phyloP scores from a whole-genome alignment of 768 basidiomycete species.

The Boletus rex-veris region DNA sequence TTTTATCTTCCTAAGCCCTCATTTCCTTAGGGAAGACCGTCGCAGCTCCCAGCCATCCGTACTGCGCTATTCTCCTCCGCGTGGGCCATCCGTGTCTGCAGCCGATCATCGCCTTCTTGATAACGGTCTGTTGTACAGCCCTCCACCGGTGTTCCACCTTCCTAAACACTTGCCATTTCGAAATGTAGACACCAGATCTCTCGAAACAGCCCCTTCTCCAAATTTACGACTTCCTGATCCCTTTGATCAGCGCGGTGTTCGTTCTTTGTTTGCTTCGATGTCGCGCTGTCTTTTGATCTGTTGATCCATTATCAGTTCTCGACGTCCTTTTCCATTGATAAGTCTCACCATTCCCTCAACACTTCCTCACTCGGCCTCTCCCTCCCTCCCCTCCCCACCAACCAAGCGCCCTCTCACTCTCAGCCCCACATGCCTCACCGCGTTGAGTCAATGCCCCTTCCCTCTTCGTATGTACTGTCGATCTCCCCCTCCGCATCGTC shows the following conservation, averaged over 20 bases:
- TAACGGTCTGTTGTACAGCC: conserved; percentile 28
- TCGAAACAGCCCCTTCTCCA: conserved; percentile 31
- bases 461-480: conserved; percentile 32
- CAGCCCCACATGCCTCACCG: conserved; percentile 48
- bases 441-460: conserved; percentile 38
- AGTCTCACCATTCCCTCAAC: conserved; percentile 28
- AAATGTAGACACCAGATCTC: conserved; percentile 32
- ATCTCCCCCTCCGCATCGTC: conserved; percentile 26
- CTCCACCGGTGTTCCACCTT: conserved; percentile 21
- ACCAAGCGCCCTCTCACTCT: conserved; percentile 12
- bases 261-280: conserved; percentile 33
- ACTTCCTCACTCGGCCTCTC: conserved; percentile 22
- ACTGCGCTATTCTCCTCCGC: conserved; percentile 19
- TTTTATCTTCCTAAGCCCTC: conserved; percentile 13
- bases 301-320: conserved; percentile 40
- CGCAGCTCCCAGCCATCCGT: conserved; percentile 24
- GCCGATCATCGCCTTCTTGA: conserved; percentile 34
- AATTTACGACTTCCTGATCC: conserved; percentile 32
- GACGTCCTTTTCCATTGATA: conserved; percentile 36
- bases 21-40: conserved; percentile 28
- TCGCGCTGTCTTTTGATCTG: conserved; percentile 37
- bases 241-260: conserved; percentile 36
- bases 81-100: conserved; percentile 20
- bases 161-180: conserved; percentile 29
- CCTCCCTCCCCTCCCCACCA: conserved; percentile 14